Evolutionary conservation across 1,284 basidiomycete genomes (phyloP).

Genomic region (Trichosporon coremiiforme): DNA sequence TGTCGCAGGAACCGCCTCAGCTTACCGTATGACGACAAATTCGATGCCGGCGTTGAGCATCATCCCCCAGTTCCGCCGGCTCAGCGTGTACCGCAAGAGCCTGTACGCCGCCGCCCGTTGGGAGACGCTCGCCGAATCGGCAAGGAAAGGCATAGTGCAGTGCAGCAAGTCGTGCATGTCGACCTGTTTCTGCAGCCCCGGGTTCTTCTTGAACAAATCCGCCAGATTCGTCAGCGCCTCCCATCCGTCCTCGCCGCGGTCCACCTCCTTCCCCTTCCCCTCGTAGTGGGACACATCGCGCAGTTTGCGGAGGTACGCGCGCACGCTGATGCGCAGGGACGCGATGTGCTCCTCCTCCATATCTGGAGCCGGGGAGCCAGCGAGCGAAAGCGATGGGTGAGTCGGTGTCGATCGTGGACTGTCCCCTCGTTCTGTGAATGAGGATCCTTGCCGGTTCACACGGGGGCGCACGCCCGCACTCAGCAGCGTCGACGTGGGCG

Average conservation of each 20-base stretch:
- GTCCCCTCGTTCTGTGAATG: constrained; percentile 15
- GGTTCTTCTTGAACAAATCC: constrained; percentile 69
- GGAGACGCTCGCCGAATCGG: constrained; percentile 72
- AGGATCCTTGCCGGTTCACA: constrained; percentile 34
- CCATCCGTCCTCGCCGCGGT: constrained; percentile 39
- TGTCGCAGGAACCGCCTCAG: background rate
- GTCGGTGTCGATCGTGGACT: constrained; percentile 25
- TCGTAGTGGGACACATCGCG: constrained; percentile 33
- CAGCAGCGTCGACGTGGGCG: constrained; percentile 34
- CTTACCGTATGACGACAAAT: constrained; percentile 84
- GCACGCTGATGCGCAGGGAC: constrained; percentile 35
- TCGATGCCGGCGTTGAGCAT: constrained; percentile 64
- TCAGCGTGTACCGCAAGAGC: constrained; percentile 77
- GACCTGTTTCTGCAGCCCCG: constrained; percentile 76
- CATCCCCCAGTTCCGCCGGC: constrained; percentile 59
- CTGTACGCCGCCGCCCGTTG: constrained; percentile 83
- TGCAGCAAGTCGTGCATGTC: constrained; percentile 70
- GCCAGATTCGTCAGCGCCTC: constrained; percentile 67
- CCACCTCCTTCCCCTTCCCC: constrained; percentile 37
- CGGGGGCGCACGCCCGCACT: constrained; percentile 40
- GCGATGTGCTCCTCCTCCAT: constrained; percentile 37
- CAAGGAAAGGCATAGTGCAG: constrained; percentile 75
- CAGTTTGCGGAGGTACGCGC: constrained; percentile 29
- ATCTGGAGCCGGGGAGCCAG: constrained; percentile 21
- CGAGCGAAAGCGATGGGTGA: background rate